Percentiles rank a stretch among this genome's conserved stretches.
Evolutionary conservation across 163 green algal species (phyloP).

Genomic region (Chloromonas sp.): DNA sequence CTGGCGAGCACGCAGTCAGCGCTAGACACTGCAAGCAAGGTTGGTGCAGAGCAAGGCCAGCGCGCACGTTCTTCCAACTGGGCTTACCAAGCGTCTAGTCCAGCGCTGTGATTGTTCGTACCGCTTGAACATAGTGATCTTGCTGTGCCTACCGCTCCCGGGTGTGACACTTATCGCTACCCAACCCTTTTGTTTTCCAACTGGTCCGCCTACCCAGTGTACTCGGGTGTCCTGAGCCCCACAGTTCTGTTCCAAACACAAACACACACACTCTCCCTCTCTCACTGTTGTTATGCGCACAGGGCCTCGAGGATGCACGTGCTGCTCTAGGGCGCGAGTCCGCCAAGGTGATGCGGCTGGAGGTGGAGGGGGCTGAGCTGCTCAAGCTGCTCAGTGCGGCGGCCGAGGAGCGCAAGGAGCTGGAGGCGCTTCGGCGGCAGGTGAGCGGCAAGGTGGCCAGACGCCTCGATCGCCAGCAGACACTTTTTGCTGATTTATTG

Average conservation of each 20-base stretch:
- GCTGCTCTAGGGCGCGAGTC: slow-evolving; percentile 46
- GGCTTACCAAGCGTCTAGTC: not conserved
- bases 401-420: slow-evolving; percentile 14
- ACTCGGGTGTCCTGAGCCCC: not conserved
- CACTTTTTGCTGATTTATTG: not conserved
- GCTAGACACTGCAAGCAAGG: not conserved
- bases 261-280: not conserved
- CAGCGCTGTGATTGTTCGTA: not conserved
- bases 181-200: not conserved
- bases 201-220: not conserved
- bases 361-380: slow-evolving; percentile 65
- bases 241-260: not conserved
- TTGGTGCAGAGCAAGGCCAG: not conserved
- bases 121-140: not conserved
- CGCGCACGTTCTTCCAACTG: not conserved
- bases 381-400: slow-evolving; percentile 26
- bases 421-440: slow-evolving; percentile 1
- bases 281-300: not conserved
- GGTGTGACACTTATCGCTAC: too few relatives aligned
- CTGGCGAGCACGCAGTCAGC: slow-evolving; percentile 21
- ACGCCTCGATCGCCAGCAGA: not conserved
- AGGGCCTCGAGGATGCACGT: slow-evolving; percentile 40
- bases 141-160: too few relatives aligned
- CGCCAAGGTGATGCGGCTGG: slow-evolving; percentile 51
- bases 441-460: not conserved